phyloP scores from a whole-genome alignment of 208 protist species.

The Trypanosoma avium region DNA sequence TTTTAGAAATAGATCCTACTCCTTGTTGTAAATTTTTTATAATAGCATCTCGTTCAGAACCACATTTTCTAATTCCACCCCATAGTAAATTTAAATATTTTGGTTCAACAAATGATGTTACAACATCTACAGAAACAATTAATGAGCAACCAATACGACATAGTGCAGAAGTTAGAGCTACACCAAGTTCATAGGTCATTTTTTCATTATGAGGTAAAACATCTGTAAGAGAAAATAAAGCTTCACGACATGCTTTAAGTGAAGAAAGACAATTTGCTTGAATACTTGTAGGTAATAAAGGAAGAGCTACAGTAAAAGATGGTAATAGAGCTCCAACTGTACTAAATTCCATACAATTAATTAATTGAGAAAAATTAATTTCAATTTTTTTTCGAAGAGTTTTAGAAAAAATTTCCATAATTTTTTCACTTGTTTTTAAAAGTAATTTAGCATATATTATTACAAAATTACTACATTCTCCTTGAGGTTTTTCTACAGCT shows the following conservation, averaged over 20 bases:
- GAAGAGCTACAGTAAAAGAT: slow-evolving; percentile 76
- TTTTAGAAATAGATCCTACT: slow-evolving; percentile 60
- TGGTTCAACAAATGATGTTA: slow-evolving; percentile 13
- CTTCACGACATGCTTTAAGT: slow-evolving; percentile 66
- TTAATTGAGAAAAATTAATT: slow-evolving; percentile 26
- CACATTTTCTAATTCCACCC: slow-evolving; percentile 51
- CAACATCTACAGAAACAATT: slow-evolving; percentile 34
- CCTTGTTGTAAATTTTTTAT: slow-evolving; percentile 86
- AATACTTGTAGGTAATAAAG: slow-evolving; percentile 62
- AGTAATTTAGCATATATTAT: slow-evolving; percentile 69
- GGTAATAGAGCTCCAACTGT: slow-evolving; percentile 72
- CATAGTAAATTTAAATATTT: slow-evolving; percentile 63
- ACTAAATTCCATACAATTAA: slow-evolving; percentile 59
- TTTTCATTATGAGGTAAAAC: slow-evolving; percentile 24
- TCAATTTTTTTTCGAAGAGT: slow-evolving; percentile 49
- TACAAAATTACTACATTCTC: slow-evolving; percentile 28
- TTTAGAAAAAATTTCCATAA: slow-evolving; percentile 49
- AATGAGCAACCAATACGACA: slow-evolving; percentile 73
- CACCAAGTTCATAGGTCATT: slow-evolving; percentile 52
- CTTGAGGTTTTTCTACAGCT: slow-evolving; percentile 25
- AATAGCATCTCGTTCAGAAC: slow-evolving; percentile 71
- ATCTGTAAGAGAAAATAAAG: slow-evolving; percentile 60
- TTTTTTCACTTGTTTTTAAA: slow-evolving; percentile 63
- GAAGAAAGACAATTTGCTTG: slow-evolving; percentile 40
- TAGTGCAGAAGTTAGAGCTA: slow-evolving; percentile 74